Evolutionary conservation across 441 rosid genomes (phyloP).

Genomic region (Jatropha podagrica): DNA sequence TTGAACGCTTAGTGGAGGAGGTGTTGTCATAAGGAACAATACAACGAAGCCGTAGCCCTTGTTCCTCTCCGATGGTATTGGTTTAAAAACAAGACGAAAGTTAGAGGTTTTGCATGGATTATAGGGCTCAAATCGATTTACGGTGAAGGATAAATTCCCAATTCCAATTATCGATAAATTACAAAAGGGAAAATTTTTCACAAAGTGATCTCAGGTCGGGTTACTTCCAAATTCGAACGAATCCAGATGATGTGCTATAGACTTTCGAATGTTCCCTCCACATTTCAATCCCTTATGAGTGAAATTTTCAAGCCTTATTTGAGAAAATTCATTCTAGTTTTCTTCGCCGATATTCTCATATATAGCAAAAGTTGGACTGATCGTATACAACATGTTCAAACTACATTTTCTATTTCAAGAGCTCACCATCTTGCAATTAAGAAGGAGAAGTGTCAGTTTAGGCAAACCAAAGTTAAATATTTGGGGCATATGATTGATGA

Average conservation of each 20-base stretch:
- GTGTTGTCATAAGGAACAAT: neutral
- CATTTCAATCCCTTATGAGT: too few relatives aligned
- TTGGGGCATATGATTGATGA: neutral
- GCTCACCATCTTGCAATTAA: too few relatives aligned
- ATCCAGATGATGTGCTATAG: neutral
- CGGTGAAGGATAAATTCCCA: neutral
- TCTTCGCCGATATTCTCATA: too few relatives aligned
- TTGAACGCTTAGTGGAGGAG: neutral
- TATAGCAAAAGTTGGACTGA: too few relatives aligned
- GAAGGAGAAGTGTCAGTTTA: neutral
- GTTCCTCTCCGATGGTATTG: neutral
- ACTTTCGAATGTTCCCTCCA: too few relatives aligned
- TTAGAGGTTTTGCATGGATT: neutral
- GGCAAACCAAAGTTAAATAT: neutral
- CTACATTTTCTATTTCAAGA: too few relatives aligned
- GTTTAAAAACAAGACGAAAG: neutral
- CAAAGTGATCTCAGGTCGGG: neutral
- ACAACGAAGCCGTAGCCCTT: neutral
- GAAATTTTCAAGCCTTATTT: too few relatives aligned
- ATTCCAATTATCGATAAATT: neutral
- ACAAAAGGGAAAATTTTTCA: neutral
- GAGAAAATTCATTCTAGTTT: too few relatives aligned
- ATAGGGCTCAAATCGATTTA: neutral
- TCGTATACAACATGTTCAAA: too few relatives aligned
- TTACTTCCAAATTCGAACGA: neutral